These are phyloP conservation scores for Leccinum barrowsii DNA, from an alignment of 768 basidiomycete genomes.

Conservation along the genomic window DNA sequence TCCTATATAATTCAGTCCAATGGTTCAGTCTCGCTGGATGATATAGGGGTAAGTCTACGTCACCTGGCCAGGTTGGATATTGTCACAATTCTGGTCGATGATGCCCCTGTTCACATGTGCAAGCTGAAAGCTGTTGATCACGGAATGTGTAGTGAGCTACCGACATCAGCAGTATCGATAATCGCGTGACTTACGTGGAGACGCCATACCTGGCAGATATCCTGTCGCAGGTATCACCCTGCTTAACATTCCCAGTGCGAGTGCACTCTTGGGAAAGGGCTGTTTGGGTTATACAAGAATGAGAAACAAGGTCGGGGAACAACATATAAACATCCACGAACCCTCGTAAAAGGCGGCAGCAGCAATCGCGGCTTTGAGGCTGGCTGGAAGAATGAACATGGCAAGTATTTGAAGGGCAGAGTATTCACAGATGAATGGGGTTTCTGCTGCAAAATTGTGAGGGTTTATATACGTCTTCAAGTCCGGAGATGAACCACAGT, in stretches of 20 bases:
- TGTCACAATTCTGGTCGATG: slow-evolving; percentile 52
- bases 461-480: slow-evolving; percentile 18
- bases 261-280: slow-evolving; percentile 37
- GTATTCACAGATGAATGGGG: neutral
- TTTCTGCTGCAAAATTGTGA: neutral
- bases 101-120: slow-evolving; percentile 40
- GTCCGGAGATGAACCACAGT: neutral
- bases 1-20: slow-evolving; percentile 18
- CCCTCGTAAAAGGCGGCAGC: slow-evolving; percentile 13
- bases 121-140: slow-evolving; percentile 50
- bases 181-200: slow-evolving; percentile 52
- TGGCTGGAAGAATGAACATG: slow-evolving; percentile 19
- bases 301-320: neutral
- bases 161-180: neutral
- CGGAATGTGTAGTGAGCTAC: neutral
- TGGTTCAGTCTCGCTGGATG: neutral
- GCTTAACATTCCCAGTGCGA: slow-evolving; percentile 52
- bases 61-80: slow-evolving; percentile 53
- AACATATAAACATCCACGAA: slow-evolving; percentile 5
- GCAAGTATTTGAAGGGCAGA: neutral
- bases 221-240: slow-evolving; percentile 57
- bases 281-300: slow-evolving; percentile 41
- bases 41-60: neutral
- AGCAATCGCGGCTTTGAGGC: slow-evolving; percentile 8
- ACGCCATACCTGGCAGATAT: slow-evolving; percentile 62